Conservation (phyloP, 2,329 filamentous ascomycete genomes). For the Aspergillus proliferans region DNA sequence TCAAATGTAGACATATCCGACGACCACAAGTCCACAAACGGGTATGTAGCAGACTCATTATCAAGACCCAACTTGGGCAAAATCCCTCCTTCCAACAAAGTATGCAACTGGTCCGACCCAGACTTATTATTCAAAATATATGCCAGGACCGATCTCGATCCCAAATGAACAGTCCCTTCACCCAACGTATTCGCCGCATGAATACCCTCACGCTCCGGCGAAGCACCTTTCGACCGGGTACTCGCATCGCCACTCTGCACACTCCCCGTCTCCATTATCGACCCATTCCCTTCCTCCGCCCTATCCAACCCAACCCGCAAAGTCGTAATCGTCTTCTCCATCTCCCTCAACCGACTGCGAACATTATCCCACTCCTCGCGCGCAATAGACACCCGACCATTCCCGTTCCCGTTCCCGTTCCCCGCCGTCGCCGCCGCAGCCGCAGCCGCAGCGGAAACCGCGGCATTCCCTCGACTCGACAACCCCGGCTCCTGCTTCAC, state of each 20-base stretch:
- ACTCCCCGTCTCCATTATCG: slow-evolving; percentile 23
- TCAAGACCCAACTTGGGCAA: slow-evolving; percentile 58
- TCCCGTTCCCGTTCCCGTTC: not conserved
- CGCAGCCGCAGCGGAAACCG: slow-evolving; percentile 1
- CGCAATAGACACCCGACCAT: slow-evolving; percentile 32
- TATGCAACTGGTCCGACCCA: slow-evolving; percentile 43
- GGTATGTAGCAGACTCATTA: slow-evolving; percentile 59
- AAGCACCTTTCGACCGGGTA: slow-evolving; percentile 27
- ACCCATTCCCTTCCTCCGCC: slow-evolving; percentile 25
- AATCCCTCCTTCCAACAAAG: slow-evolving; percentile 55
- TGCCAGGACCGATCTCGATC: slow-evolving; percentile 56
- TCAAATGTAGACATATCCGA: slow-evolving; percentile 54
- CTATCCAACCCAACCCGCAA: slow-evolving; percentile 35
- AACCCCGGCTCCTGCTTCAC: slow-evolving; percentile 19
- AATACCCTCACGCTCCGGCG: slow-evolving; percentile 48
- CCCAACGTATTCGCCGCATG: slow-evolving; percentile 56
- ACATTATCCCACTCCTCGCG: slow-evolving; percentile 41
- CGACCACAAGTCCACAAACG: slow-evolving; percentile 60
- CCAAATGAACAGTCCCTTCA: slow-evolving; percentile 56
- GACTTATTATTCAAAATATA: slow-evolving; percentile 53
- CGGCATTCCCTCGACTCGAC: slow-evolving; percentile 4
- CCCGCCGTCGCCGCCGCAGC: slow-evolving; percentile 2
- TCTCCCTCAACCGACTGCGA: slow-evolving; percentile 36
- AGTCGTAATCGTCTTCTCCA: slow-evolving; percentile 37
- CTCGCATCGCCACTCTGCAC: slow-evolving; percentile 25